phyloP scores from a whole-genome alignment of 164 flowering plant species.

The Magnolia officinalis region DNA sequence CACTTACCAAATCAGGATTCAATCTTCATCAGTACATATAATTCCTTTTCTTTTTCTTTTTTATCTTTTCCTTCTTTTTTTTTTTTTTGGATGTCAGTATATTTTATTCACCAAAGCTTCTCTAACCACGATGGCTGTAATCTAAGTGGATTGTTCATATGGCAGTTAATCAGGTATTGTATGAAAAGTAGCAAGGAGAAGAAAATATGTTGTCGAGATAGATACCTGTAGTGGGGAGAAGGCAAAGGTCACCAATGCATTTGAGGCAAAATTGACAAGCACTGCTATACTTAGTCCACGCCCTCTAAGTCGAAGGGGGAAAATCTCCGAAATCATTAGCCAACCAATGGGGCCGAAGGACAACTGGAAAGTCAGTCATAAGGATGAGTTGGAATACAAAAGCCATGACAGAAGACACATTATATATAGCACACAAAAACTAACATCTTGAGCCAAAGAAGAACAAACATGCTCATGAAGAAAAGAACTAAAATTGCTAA shows the following conservation, averaged over 20 bases:
- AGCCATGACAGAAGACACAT: not conserved
- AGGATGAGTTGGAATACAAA: not conserved
- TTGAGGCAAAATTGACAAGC: slow-evolving; percentile 83
- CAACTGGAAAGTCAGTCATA: slow-evolving; percentile 45
- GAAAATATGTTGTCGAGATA: not conserved
- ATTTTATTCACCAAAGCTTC: not conserved
- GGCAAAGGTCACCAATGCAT: slow-evolving; percentile 87
- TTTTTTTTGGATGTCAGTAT: too few species aligned
- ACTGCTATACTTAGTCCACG: slow-evolving; percentile 85
- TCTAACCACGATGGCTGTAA: too few species aligned
- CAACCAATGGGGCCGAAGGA: slow-evolving; percentile 98
- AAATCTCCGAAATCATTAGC: slow-evolving; percentile 95
- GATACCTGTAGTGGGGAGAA: slow-evolving; percentile 79
- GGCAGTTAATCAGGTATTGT: not conserved
- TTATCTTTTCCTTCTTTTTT: too few species aligned
- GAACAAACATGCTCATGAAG: too few species aligned
- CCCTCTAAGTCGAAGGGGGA: slow-evolving; percentile 82
- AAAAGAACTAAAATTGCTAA: not conserved
- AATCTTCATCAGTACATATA: too few species aligned
- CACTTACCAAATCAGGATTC: not conserved
- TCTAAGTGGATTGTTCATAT: not conserved
- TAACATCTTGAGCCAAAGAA: not conserved
- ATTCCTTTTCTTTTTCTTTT: too few species aligned
- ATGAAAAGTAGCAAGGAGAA: not conserved
- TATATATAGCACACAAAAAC: not conserved